Evolutionary conservation across 495 filamentous ascomycete genomes (phyloP), one percentile per base, ranked within the genome.

Genomic region (Delitschia confertaspora): DNA sequence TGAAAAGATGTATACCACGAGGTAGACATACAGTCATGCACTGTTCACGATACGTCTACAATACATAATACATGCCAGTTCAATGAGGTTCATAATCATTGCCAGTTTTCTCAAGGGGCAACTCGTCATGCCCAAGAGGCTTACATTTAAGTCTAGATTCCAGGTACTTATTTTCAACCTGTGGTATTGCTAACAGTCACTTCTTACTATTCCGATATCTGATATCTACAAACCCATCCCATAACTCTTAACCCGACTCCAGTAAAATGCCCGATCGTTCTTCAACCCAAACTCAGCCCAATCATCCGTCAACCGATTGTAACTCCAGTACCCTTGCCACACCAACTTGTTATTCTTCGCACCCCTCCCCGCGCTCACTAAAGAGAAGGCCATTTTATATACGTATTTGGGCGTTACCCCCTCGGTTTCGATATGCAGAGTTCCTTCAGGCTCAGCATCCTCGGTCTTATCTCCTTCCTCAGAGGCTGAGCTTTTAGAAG

Each of bases 241-340:
- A 47, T 79, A 87, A 48, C 82, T 84, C 68, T 63, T 76, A 1
- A 99, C 93, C 23, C 91, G 69, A 50, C 85, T 86, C 63, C 86
- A 98, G 50, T 85, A 82, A 65, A 82, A 95, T 1, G 87, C 73
- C 57, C 83, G 81, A 57, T 87, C 82, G 61, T 95, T 85, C 60
- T 78, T 82, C 47, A 89, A 64, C 13, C 73, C 69, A 64, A 96
- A 96, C 63, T 85, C 82, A 0, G 73, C 85, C 82, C 86, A 85
- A 61, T 95, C 88, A 58, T 89, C 87, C 14, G 88, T 89, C 52
- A 93, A 64, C 55, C 70, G 72, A 56, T 95, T 93, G 53, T 91
- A 93, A 63, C 79, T 88, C 82, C 85, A 95, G 63, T 82, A 95
- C 0, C 85, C 83, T 60, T 81, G 80, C 93, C 93, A 96, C 0